phyloP scores from a whole-genome alignment of 305 asterid genomes.

The Caryopteris hybrid region DNA sequence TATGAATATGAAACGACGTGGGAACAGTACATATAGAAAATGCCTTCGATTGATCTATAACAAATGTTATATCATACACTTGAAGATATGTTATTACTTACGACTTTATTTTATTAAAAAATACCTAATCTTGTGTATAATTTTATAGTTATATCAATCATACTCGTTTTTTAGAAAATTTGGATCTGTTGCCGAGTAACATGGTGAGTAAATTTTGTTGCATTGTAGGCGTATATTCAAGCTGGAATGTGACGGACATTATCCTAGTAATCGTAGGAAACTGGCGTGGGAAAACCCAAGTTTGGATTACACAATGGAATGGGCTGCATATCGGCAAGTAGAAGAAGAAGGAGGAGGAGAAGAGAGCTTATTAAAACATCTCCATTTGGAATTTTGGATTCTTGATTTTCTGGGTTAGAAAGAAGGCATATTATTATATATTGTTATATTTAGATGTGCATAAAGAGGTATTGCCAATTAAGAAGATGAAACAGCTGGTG shows the following conservation, averaged over 20 bases:
- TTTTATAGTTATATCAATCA: too few species aligned
- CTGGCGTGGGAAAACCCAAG: constrained; percentile 35
- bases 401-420: constrained; percentile 6
- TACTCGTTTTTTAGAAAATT: too few species aligned
- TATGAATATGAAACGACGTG: too few species aligned
- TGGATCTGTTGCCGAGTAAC: too few species aligned
- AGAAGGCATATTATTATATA: constrained; percentile 1
- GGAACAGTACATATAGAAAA: too few species aligned
- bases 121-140: too few species aligned
- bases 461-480: constrained; percentile 19
- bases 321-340: not conserved
- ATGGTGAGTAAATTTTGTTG: too few species aligned
- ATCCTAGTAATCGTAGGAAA: constrained; percentile 34
- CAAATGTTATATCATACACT: too few species aligned
- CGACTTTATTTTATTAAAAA: too few species aligned
- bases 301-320: constrained; percentile 42
- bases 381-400: constrained; percentile 11
- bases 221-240: too few species aligned
- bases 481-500: constrained; percentile 19
- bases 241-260: not conserved
- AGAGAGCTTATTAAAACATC: constrained; percentile 15
- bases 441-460: constrained; percentile 15
- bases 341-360: constrained; percentile 31
- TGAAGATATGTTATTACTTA: too few species aligned
- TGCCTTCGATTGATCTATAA: too few species aligned